Evolutionary conservation across 2,329 filamentous ascomycete genomes (phyloP), one percentile per base, ranked within the genome.

Genomic region (Botrytis paeoniae): DNA sequence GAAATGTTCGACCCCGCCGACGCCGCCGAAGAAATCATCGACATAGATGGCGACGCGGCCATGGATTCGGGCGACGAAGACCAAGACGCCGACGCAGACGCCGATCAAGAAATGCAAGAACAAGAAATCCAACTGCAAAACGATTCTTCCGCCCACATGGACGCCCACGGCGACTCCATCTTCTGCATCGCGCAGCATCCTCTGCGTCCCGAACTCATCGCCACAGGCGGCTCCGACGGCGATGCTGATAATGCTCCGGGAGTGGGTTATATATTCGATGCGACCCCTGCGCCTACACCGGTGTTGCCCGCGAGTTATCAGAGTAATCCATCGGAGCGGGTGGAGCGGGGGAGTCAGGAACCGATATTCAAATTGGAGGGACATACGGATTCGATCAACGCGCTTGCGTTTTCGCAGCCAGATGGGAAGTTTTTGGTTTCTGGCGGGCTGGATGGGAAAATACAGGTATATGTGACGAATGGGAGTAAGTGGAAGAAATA

Each of bases 171-270:
- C 78, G 94, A 98, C 86, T 95, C 92, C 74, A 92, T 99, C 80
- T 99, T 98, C 85, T 90, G 93, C 83, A 96, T 99, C 81, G 94
- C 95, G 29, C 94, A 97, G 81, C 96, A 99, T 82, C 96, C 96
- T 6, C 85, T 90, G 10, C 87, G 92, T 80, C 89, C 92, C 9
- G 86, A 90, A 32, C 90, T 98, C 74, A 86, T 98, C 74, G 92
- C 95, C 5, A 97, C 96, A 0, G 96, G 96, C 74, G 96, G 95
- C 76, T 88, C 87, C 71, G 89, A 90, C 72, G 88, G 87, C 72
- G 89, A 90, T 70, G 91, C 91, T 51, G 91, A 93, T 79, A 80
- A 81, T 72, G 74, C 75, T 1, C 79, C 77, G 0, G 96, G 97
- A 74, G 91, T 92, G 32, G 95, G 93, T 71, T 98, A 95, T 84